Evolutionary conservation across 805 yeast genomes (phyloP), one percentile per base, ranked within the genome.

Genomic region (Kodamaea sagamina): DNA sequence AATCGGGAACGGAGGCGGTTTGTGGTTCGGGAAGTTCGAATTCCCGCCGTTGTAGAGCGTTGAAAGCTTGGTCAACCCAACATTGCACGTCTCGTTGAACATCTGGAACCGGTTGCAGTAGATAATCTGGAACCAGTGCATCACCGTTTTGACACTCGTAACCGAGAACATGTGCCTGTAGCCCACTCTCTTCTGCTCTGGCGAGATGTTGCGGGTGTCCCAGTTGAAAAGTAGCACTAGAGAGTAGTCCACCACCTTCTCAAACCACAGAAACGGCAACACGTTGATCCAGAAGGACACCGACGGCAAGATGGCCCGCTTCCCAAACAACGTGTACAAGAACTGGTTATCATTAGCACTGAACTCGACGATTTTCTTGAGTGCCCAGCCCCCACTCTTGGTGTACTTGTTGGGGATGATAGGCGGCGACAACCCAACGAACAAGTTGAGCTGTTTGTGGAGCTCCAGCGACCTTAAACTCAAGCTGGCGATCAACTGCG

Each of bases 91-190:
- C 48, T 62, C 66, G 43, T 61, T 57, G 43, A 53, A 62, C 67
- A 62, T 62, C 44, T 62, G 67, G 48, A 62, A 62, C 32, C 65
- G 44, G 44, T 53, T 55, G 16, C 60, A 48, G 21, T 51, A 43
- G 16, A 62, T 62, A 27, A 62, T 62, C 42, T 62, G 67, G 43
- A 62, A 62, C 67, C 67, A 62, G 44, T 62, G 67, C 19, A 53
- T 47, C 27, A 62, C 47, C 0, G 61, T 52, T 41, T 61, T 62
- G 18, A 61, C 66, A 4, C 63, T 57, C 2, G 61, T 50, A 31
- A 58, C 57, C 19, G 62, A 57, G 40, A 57, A 62, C 62, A 62
- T 57, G 34, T 61, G 66, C 7, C 60, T 61, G 39, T 62, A 62
- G 4, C 66, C 67, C 4, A 56, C 43, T 24, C 41, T 43, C 44